Evolutionary conservation across 23 red algal genomes (phyloP), one percentile per base, ranked within the genome.

Genomic region (Gracilariopsis chorda): DNA sequence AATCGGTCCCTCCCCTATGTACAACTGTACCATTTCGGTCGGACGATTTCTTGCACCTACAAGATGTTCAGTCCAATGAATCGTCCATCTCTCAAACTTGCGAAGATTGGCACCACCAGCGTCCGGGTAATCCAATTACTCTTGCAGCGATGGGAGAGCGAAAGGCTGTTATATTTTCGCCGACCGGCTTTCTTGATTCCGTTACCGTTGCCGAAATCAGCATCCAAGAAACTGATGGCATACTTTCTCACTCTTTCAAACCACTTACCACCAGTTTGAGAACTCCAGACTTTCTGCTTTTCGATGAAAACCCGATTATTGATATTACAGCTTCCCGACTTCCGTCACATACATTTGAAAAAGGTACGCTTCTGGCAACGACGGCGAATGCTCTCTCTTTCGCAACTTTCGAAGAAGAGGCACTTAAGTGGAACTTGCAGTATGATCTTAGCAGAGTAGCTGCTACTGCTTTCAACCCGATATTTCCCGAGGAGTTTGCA

Each of bases 401-500:
- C 44, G 67, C 67, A 10, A 20, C 36, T 42, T 6, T 84, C 20
- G 55, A 47, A 12, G 16, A 37, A 5, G 33, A 69, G 45, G 14
- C 63, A 19, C 16, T 84, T 11, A 32, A 84, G 9, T 84, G 80
- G 80, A 61, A 39, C n/a, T 53, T 67, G 12, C 53, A 60, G 29
- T 47, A 67, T 51, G 43, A 24, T 20, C 41, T 84, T 49, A 32
- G 24, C 7, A 48, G 28, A 34, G 56, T 61, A 19, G 20, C 59
- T 12, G 63, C 80, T 10, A 48, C 44, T 36, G 37, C 39, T 1
- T 84, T 84, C 8, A 84, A 68, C 57, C 80, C 80, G 17, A 56
- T 84, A 34, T 51, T 43, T 48, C 59, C 59, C 19, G 43, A 56
- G 24, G 80, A 84, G 58, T 84, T 60, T 84, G 51, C 80, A 27